A percentile compares a stretch with the other conserved stretches of the same genome.
Evolutionary conservation across 176 grass and related monocot genomes (phyloP).

Genomic region (Areca catechu): DNA sequence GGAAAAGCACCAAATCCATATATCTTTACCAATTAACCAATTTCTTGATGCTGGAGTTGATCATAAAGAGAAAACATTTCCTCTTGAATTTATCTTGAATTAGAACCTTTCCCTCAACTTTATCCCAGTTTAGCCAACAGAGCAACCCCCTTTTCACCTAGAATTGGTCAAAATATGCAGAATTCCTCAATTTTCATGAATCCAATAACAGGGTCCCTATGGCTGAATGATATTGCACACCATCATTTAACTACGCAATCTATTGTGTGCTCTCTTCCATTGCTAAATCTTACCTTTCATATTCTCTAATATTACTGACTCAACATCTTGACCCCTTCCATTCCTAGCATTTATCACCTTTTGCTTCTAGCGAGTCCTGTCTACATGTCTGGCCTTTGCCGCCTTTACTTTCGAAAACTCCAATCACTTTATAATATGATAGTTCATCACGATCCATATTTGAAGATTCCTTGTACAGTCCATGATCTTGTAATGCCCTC

Average conservation of each 20-base stretch:
- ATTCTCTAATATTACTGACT: too few relatives aligned
- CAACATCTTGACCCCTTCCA: too few relatives aligned
- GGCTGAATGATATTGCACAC: background rate
- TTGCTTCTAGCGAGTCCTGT: too few relatives aligned
- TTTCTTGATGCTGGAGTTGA: conserved; percentile 5
- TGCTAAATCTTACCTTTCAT: too few relatives aligned
- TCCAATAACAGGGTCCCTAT: background rate
- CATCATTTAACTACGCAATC: background rate
- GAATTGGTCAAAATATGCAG: background rate
- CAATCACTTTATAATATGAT: too few relatives aligned
- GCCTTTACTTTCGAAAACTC: too few relatives aligned
- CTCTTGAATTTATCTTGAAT: conserved; percentile 14
- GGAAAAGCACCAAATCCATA: background rate
- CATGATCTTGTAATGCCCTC: too few relatives aligned
- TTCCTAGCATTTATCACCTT: too few relatives aligned
- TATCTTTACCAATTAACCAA: conserved; percentile 3
- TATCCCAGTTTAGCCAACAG: background rate
- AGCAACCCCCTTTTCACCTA: background rate
- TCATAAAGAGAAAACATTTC: conserved; percentile 8
- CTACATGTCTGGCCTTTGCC: too few relatives aligned
- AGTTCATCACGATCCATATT: too few relatives aligned
- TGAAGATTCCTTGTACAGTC: too few relatives aligned
- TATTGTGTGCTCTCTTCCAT: too few relatives aligned
- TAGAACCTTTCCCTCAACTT: conserved; percentile 3
- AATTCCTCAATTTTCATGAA: background rate